Evolutionary conservation across 306 rosid species (phyloP), one percentile per base, ranked within the genome.

Genomic region (Acacia acuminata): DNA sequence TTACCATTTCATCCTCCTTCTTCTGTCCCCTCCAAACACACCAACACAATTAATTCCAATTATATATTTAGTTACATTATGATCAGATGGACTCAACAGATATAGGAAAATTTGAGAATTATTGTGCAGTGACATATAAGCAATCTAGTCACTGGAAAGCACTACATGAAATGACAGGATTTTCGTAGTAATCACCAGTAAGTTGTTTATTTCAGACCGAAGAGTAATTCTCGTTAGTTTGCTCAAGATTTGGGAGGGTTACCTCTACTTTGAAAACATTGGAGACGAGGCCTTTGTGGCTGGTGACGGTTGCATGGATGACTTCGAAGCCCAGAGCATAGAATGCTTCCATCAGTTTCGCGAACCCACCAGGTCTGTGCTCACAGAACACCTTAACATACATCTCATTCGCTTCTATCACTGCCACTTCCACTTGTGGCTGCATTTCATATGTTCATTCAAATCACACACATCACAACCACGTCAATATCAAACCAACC

Each of bases 361-460:
- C 86, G 84, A 94, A 96, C 45, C 97, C 95, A 17, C 98, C 96
- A 2, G 90, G 82, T 70, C 89, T 91, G 77, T 96, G 94, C 92
- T 96, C 99, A 36, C 97, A 82, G 56, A 94, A 90, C 34, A 94
- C 97, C 84, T 91, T 96, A 68, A 96, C 91, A 78, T 87, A 91
- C 82, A 94, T 90, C 77, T 94, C 97, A 72, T 91, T 96, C 69
- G 89, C 97, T 30, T 94, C 97, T 73, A 92, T 86, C 12, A 83
- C 90, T 42, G 97, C 96, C 81, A 94, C 98, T 85, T 96, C 97
- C 88, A 96, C 97, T 84, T 94, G 97, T 0, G 96, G 88, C 99
- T 96, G 85, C 87, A 88, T 45, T 45, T 1, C 64, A 25, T 9
- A 71, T 15, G 30, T 24, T 53, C 60, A 51, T 51, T 53, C 63